Base-by-base conservation (phyloP, 148 eudicot species). In the Vaccinium myrtillus region DNA sequence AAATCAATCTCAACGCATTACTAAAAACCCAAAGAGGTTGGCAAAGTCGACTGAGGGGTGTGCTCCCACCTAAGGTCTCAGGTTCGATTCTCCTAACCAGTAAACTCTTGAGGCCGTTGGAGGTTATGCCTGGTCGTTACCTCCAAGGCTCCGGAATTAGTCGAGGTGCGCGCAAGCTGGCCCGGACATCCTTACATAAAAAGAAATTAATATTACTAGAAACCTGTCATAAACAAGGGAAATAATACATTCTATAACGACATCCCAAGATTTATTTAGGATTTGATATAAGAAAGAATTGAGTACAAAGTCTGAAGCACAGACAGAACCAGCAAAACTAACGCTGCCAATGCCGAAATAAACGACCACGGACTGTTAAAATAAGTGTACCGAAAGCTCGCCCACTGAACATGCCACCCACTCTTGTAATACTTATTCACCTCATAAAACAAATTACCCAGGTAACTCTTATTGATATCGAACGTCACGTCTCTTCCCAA, bases 401-500 rank as follows among this genome's bases (percentile, higher is more conserved):
- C 95, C 91, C 88, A 89, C 2, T 90, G 87, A 27, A 89, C 90
- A 18, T 90, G 89, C 94, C 90, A 91, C 74, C 69, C 75, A n/a
- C 86, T 89, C 73, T 58, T 58, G 74, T 92, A 92, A 59, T 94
- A 89, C 5, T 84, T 36, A 43, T 94, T 90, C 83, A 95, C 95
- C 25, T 92, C 92, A 21, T 84, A 73, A 79, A 95, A 95, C 79
- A 95, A 58, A n/a, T 82, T 74, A 0, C 91, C 85, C 83, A 94
- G 79, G 58, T 95, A 93, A 36, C 96, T 92, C 48, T 21, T 50
- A 2, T 88, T 89, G 0, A 92, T 87, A 48, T 94, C 94, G 16
- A 94, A 89, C 1, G 94, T 85, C 21, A 95, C 90, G 15, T 95
- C 97, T 83, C 91, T 94, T 54, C 95, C 96, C 85, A 95, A 51